Evolutionary conservation across 371 early-diverging fungal genomes (phyloP), one percentile per base, ranked within the genome.

Genomic region (Mortierella sp.): DNA sequence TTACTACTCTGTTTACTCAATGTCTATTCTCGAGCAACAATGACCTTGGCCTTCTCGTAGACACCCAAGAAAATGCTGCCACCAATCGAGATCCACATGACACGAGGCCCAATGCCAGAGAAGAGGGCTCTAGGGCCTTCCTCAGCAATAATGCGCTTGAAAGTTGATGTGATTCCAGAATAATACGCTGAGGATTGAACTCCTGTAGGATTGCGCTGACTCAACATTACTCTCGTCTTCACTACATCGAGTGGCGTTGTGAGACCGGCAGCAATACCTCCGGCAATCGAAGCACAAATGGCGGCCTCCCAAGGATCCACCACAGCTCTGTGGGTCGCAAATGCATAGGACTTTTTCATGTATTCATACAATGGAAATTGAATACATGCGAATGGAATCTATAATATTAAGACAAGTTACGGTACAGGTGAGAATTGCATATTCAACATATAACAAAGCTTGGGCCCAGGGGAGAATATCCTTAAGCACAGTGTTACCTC

Each of bases 301-400:
- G 96, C 96, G 5, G 97, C 96, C 78, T 96, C 95, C 88, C 90
- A 93, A 16, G 96, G 92, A 66, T 93, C 88, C 24, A 92, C 86
- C 47, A 72, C 83, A 35, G 88, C 69, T 32, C 89, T 85, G 14
- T 91, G 75, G 22, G 79, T 75, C 3, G 75, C 37, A 3, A 12
- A 28, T n/a, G 84, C 84, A 39, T 78, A 68, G 22, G 67, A n/a
- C 69, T 85, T 83, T 83, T 97, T 98, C 68, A 97, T 88, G 67
- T 89, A 92, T 85, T 98, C 98, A 79, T 96, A 98, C 37, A 98
- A 80, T 3, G 98, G 97, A 83, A 98, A 98, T 79, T 98, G 98
- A 37, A 98, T 93, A 85, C 97, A 97, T 0, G 97, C 91, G 80
- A 98, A 98, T 6, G 98, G 98, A 66, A 98, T 97, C 87, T 94